Conservation (phyloP, 2,329 filamentous ascomycete species). For the Trichoderma atrobrunneum region DNA sequence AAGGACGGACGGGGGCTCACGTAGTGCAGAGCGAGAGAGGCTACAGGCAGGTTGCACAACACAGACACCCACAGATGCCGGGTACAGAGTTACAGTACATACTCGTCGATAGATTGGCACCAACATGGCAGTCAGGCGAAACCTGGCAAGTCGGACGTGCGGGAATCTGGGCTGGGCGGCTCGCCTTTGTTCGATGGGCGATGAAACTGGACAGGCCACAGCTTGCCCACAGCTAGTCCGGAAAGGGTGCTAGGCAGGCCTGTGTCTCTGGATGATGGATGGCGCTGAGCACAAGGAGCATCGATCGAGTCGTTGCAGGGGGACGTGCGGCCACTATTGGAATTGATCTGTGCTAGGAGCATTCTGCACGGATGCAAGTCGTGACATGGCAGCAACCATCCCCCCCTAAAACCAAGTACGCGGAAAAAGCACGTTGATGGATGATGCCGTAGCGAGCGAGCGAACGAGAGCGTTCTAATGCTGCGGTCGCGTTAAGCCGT, state of each 20-base stretch:
- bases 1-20: not conserved
- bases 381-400: not conserved
- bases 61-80: too few species aligned
- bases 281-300: not conserved
- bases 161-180: slow-evolving; percentile 16
- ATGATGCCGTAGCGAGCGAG: not conserved
- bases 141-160: not conserved
- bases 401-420: not conserved
- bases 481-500: not conserved
- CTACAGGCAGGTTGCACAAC: not conserved
- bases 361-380: not conserved
- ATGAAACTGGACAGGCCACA: slow-evolving; percentile 9
- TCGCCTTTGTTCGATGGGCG: not conserved
- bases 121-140: not conserved
- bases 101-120: not conserved
- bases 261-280: not conserved
- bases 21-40: not conserved
- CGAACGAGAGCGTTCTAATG: not conserved
- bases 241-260: not conserved
- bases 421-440: not conserved
- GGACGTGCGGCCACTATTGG: not conserved
- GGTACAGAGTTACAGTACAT: too few species aligned
- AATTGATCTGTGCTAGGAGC: not conserved
- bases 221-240: not conserved
- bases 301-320: not conserved